Conservation (phyloP, 1,284 basidiomycete species). For the Ceratorhiza oryzae-sativae region DNA sequence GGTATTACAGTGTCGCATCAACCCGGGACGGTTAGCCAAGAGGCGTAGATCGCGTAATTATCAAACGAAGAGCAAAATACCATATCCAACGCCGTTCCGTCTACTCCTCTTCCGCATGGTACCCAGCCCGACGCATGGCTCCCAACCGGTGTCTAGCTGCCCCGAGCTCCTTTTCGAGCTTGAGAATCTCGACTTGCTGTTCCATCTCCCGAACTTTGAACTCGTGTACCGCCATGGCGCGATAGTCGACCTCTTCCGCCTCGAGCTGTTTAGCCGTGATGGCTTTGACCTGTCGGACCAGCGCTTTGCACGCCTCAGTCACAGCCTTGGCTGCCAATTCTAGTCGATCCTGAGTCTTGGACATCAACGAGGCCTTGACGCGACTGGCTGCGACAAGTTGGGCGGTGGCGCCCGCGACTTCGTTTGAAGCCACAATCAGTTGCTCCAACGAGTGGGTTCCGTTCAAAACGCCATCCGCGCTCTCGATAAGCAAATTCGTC, state of each 20-base stretch:
- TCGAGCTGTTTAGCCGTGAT: slow-evolving; percentile 84
- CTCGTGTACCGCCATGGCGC: slow-evolving; percentile 90
- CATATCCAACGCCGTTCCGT: slow-evolving; percentile 47
- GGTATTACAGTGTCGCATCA: slow-evolving; percentile 32
- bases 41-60: background rate
- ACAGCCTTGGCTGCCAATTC: slow-evolving; percentile 98
- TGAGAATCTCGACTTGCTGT: slow-evolving; percentile 97
- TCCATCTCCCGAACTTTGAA: slow-evolving; percentile 99
- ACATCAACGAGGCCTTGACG: slow-evolving; percentile 98
- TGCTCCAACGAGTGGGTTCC: slow-evolving; percentile 98
- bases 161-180: slow-evolving; percentile 93
- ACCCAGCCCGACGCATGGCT: slow-evolving; percentile 89
- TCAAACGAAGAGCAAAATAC: slow-evolving; percentile 6
- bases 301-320: slow-evolving; percentile 96
- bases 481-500: slow-evolving; percentile 96
- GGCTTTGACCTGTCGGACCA: slow-evolving; percentile 96
- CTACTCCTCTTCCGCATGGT: slow-evolving; percentile 81
- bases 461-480: slow-evolving; percentile 95
- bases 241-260: slow-evolving; percentile 88
- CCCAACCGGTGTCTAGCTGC: slow-evolving; percentile 86
- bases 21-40: background rate
- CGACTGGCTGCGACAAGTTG: slow-evolving; percentile 98
- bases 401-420: slow-evolving; percentile 95
- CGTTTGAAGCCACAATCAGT: slow-evolving; percentile 98
- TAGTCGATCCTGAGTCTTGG: slow-evolving; percentile 94